Evolutionary conservation across 257 asterid genomes (phyloP), one percentile per base, ranked within the genome.

Genomic region (Rehmannia glutinosa): DNA sequence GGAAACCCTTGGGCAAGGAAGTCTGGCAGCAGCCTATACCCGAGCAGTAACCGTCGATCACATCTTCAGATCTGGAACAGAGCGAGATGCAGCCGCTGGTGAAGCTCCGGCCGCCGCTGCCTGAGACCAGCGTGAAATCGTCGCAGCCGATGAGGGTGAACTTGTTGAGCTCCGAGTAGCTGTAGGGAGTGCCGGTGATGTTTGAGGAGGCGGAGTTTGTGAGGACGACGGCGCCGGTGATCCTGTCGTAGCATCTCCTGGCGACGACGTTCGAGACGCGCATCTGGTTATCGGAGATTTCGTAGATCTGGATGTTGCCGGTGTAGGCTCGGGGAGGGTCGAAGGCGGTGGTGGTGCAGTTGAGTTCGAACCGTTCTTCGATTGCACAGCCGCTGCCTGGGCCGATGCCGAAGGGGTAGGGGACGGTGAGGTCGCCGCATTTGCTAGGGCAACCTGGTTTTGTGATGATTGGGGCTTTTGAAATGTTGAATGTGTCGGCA

Each of bases 21-120:
- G 80, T 82, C 69, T 91, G 95, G 76, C 97, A 86, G 64, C 96
- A 91, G 1, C 97, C 96, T 10, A 75, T 64, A 5, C 96, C 96
- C 1, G 87, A 56, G 75, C 96, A 90, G 3, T 36, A 69, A 0
- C 87, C 95, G 15, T 9, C 52, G 9, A 50, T 35, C 35, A 83
- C 87, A 1, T 83, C 81, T 3, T 63, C 82, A 0, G 81, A 24
- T 2, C 36, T 70, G 0, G 79, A 53, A 58, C 97, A 90, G 10
- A 80, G 38, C 1, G 89, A 3, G 4, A 79, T 24, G 65, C 95
- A 88, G 36, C 97, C 95, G 30, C 83, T 74, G 0, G 81, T 78
- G 77, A 84, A 82, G 21, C 12, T 57, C 0, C 55, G 41, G 20
- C 42, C 56, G 16, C 70, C 42, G 2, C 20, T 7, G 12, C 78